Percentiles rank a stretch among this genome's conserved stretches.
phyloP scores from a whole-genome alignment of 495 filamentous ascomycete species.

The Niebla homalea region DNA sequence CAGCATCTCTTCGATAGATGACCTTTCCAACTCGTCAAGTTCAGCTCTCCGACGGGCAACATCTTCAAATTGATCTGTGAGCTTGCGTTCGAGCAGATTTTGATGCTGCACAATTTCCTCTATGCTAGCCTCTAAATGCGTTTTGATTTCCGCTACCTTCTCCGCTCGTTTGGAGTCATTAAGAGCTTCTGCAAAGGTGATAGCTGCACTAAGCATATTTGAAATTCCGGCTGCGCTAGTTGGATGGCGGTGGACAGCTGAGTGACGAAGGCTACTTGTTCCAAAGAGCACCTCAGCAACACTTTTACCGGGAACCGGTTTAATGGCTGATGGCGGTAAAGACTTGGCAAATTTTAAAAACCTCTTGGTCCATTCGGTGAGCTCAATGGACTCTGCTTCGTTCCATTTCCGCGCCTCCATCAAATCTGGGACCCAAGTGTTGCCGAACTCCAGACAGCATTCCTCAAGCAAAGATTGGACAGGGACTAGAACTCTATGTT shows the following conservation, averaged over 20 bases:
- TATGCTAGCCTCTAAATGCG: constrained; percentile 6
- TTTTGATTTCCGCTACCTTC: constrained; percentile 4
- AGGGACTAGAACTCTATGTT: constrained; percentile 8
- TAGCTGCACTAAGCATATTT: constrained; percentile 12
- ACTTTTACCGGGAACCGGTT: constrained; percentile 9
- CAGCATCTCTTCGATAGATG: constrained; percentile 11
- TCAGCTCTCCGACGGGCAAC: constrained; percentile 8
- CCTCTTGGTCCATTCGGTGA: constrained; percentile 13
- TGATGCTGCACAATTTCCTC: constrained; percentile 5
- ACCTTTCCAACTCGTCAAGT: constrained; percentile 11
- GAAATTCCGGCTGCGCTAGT: constrained; percentile 12
- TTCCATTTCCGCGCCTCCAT: constrained; percentile 9
- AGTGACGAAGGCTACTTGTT: constrained; percentile 8
- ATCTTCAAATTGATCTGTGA: constrained; percentile 7
- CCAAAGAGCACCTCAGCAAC: constrained; percentile 11
- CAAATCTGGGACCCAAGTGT: constrained; percentile 10
- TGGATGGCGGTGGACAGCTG: constrained; percentile 13
- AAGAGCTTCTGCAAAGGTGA: constrained; percentile 10
- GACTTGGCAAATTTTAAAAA: constrained; percentile 2
- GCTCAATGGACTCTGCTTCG: constrained; percentile 11
- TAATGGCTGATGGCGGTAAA: constrained; percentile 7
- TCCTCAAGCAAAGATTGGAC: constrained; percentile 12
- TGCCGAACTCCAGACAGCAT: constrained; percentile 11
- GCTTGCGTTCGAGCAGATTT: constrained; percentile 9
- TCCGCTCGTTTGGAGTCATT: constrained; percentile 9